These are phyloP conservation scores for Boletellus emodensis DNA, from an alignment of 768 basidiomycete genomes.

Conservation along the genomic window DNA sequence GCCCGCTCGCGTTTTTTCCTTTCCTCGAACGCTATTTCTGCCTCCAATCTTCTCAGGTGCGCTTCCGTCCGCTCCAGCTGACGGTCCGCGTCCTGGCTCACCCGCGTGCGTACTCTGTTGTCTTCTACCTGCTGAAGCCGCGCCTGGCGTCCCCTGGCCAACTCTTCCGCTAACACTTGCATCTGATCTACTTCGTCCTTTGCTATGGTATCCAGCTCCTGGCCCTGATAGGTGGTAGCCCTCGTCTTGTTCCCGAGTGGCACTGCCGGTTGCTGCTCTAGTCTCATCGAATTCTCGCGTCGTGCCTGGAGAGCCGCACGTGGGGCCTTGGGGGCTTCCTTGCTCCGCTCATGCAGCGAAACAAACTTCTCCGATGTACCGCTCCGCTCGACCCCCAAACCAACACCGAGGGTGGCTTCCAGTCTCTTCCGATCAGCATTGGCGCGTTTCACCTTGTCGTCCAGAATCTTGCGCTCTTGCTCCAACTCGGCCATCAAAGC, in stretches of 20 bases:
- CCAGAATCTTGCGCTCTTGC: neutral
- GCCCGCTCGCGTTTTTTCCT: neutral
- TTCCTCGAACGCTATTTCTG: neutral
- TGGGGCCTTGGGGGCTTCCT: neutral
- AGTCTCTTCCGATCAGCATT: neutral
- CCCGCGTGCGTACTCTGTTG: neutral
- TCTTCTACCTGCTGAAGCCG: neutral
- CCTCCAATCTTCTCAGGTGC: neutral
- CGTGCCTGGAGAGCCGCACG: neutral
- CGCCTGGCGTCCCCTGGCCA: neutral
- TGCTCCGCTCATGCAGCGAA: neutral
- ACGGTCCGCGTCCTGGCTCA: neutral
- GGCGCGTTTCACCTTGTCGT: neutral
- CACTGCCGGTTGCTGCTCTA: neutral
- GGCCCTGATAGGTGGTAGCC: neutral
- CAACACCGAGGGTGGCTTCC: neutral
- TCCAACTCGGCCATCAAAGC: neutral
- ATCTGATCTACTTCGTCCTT: neutral
- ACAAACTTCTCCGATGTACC: neutral
- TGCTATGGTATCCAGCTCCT: neutral
- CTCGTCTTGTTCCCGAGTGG: neutral
- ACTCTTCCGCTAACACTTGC: neutral
- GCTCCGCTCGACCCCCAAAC: no score
- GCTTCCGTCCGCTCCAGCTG: neutral
- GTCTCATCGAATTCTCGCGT: neutral